Evolutionary conservation across 441 rosid species (phyloP), one percentile per base, ranked within the genome.

Genomic region (Euphorbia celastroides): DNA sequence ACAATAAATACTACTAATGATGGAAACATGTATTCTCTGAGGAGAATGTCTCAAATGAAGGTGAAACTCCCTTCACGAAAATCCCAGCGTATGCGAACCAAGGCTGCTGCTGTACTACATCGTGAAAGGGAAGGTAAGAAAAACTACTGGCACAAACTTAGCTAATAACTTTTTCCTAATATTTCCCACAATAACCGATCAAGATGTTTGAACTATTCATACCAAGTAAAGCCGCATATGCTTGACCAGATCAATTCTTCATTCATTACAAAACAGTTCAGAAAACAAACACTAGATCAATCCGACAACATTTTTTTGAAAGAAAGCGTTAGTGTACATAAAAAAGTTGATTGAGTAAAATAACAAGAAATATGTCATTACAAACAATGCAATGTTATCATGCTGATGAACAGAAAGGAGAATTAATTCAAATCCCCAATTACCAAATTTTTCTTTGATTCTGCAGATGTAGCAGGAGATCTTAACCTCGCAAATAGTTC

Each of bases 381-480:
- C 20, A 58, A 38, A 23, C 20, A 69, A 8, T 3, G 4, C 3
- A 5, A 30, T 16, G 30, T 10, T 55, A 44, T 22, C 14, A 26
- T 36, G 30, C 56, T 52, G 36, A 11, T 19, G 31, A n/a, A 62
- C 16, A 55, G 23, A 56, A 68, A 4, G 38, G 38, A 64, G 17
- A 59, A 30, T 1, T 36, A 27, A 30, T 58, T 32, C 28, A 28
- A n/a, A 68, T 44, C 54, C 48, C 31, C 72, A 42, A 68, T 81
- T 86, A 95, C 99, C 98, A 95, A 80, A 80, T 86, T 89, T 78
- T 88, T 95, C 92, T 89, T 92, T 60, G 99, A 90, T 71, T 86
- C 92, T 68, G 83, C 73, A 68, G 90, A 85, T 51, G 91, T 83
- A 69, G 81, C 58, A 5, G 93, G 81, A 26, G 94, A 85, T 67